Evolutionary conservation across 2,329 filamentous ascomycete genomes (phyloP), one percentile per base, ranked within the genome.

Genomic region (Penicillium fuscoglaucum): DNA sequence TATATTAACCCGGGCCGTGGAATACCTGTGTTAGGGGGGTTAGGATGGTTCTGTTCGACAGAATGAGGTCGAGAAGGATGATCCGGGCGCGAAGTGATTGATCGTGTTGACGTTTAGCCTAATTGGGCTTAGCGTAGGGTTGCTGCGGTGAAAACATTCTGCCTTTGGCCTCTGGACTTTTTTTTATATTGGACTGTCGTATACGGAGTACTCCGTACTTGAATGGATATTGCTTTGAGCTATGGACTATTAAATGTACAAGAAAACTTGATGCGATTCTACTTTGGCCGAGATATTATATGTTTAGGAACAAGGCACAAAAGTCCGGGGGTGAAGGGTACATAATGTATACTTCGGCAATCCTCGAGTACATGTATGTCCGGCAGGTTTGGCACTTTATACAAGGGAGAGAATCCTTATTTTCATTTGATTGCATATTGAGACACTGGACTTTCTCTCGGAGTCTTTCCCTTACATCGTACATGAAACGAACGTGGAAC

Each of bases 101-200:
- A 28, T 19, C 13, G 40, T 71, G 70, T 72, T 72, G 70, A 70
- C 50, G 10, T 66, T 61, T 68, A 65, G 39, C 70, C 67, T 8
- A 35, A 63, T 65, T 1, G 0, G 63, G 68, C 2, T 54, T 72
- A 72, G 70, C 54, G 62, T 7, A 0, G 1, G 7, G 70, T 72
- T 72, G 67, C 67, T 63, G 55, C 41, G 67, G 69, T 62, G 61
- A 66, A 40, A 1, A 9, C 21, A 46, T 53, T 31, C 29, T 35
- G 51, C 40, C 40, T 26, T 26, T 35, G 15, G 15, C 3, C 8
- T 24, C 8, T 17, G 29, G 29, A 10, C 45, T 47, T 21, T 29
- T 29, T 29, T 10, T 6, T 33, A 13, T 21, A 15, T 35, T 35
- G 28, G 2, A 21, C 43, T 45, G 10, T 45, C 7, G 6, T 19